A percentile compares a stretch with the other conserved stretches of the same genome.
phyloP scores from a whole-genome alignment of 371 early-diverging fungal species.

The Mucor velutinosus region DNA sequence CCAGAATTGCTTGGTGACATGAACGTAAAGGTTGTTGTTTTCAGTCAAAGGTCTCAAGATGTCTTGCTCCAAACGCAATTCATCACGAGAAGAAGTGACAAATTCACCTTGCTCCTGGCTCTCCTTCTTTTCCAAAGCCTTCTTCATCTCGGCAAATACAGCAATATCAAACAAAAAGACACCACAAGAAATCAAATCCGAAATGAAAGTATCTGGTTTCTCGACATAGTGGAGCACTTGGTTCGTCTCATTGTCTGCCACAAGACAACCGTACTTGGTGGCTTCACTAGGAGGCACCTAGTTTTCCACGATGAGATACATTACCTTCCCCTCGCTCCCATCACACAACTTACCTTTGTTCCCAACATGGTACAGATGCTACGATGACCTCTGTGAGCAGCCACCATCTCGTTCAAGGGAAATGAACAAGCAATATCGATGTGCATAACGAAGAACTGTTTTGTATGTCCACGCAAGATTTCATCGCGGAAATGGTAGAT shows the following conservation, averaged over 20 bases:
- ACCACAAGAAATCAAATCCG: constrained; percentile 92
- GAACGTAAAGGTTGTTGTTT: constrained; percentile 80
- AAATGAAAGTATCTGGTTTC: constrained; percentile 94
- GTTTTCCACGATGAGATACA: constrained; percentile 10
- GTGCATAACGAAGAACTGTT: constrained; percentile 93
- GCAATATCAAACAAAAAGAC: constrained; percentile 87
- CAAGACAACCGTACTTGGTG: constrained; percentile 90
- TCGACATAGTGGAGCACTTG: constrained; percentile 96
- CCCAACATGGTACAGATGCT: constrained; percentile 87
- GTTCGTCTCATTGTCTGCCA: constrained; percentile 79
- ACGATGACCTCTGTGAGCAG: constrained; percentile 76
- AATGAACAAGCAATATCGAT: constrained; percentile 94
- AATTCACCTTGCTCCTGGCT: constrained; percentile 28
- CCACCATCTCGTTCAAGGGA: constrained; percentile 87
- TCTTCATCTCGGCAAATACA: constrained; percentile 84
- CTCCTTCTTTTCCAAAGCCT: constrained; percentile 71
- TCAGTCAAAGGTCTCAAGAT: constrained; percentile 85
- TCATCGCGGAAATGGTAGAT: constrained; percentile 97
- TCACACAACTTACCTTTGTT: constrained; percentile 63
- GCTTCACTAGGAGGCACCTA: constrained; percentile 65
- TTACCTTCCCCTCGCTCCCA: neutral
- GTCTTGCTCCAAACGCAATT: constrained; percentile 85
- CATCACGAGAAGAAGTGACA: constrained; percentile 29
- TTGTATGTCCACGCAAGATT: constrained; percentile 86
- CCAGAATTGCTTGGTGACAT: constrained; percentile 85